Evolutionary conservation across 1,139 yeast genomes (phyloP).

Genomic region (Geotrichum citri-aurantii): DNA sequence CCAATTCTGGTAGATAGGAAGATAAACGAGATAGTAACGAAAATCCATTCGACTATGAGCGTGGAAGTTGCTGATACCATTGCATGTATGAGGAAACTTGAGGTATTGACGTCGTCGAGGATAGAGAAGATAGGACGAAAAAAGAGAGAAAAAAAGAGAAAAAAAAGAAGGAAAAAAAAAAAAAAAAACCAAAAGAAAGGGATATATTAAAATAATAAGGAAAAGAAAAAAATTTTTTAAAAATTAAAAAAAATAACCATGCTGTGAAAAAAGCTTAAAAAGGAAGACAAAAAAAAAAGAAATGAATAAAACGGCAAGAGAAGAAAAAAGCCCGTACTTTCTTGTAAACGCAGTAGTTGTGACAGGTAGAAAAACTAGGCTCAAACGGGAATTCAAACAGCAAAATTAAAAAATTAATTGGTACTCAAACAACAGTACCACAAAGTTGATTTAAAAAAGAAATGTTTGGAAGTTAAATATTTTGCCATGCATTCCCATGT

Average conservation of each 20-base stretch:
- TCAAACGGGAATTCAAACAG: neutral
- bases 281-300: neutral
- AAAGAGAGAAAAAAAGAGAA: neutral
- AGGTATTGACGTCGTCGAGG: neutral
- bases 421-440: neutral
- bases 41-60: slow-evolving; percentile 26
- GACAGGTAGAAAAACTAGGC: neutral
- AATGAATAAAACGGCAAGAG: neutral
- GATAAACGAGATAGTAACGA: slow-evolving; percentile 23
- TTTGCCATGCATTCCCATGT: neutral
- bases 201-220: neutral
- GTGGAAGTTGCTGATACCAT: slow-evolving; percentile 13
- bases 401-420: neutral
- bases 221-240: neutral
- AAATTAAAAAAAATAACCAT: neutral
- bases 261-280: neutral
- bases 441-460: neutral
- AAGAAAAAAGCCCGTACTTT: neutral
- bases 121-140: neutral
- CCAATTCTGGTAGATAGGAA: slow-evolving; percentile 26
- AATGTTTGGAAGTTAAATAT: neutral
- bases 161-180: neutral
- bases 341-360: neutral
- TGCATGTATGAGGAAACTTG: neutral
- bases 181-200: neutral